phyloP scores from a whole-genome alignment of 176 grass and related monocot species.

The Alopecurus myosuroides region DNA sequence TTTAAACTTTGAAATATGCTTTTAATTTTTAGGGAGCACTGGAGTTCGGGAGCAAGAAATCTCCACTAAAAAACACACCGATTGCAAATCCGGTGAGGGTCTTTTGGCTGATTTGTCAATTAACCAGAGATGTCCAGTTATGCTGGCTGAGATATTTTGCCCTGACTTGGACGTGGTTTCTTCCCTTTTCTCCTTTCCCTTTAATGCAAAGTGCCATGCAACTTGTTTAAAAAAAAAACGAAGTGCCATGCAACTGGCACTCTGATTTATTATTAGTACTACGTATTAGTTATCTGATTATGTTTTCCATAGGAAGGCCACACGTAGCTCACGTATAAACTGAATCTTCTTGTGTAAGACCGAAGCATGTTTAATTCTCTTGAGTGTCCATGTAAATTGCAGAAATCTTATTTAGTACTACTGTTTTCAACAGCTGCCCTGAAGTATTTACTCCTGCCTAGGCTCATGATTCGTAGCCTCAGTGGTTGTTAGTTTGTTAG shows the following conservation, averaged over 20 bases:
- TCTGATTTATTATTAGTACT: background rate
- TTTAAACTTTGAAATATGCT: no score
- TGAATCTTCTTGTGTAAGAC: background rate
- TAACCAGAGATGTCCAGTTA: background rate
- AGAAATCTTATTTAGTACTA: background rate
- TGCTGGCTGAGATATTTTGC: background rate
- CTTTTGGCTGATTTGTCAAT: background rate
- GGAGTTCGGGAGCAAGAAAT: no score
- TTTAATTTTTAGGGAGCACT: no score
- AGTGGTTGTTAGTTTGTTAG: background rate
- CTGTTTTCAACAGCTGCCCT: background rate
- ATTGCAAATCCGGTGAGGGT: no score
- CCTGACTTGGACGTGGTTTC: background rate
- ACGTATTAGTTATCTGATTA: background rate
- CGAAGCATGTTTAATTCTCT: background rate
- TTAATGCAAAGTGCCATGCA: background rate
- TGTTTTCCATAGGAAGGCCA: background rate
- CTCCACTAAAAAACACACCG: no score
- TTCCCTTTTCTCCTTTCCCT: background rate
- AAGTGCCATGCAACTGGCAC: background rate
- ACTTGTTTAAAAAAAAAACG: no score
- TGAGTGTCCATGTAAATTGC: background rate
- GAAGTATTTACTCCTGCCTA: background rate
- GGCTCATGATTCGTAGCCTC: background rate
- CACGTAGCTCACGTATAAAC: background rate